Percentiles rank a stretch among this genome's conserved stretches.
Conservation (phyloP, 2,329 filamentous ascomycete species). For the Trematosphaeria pertusa region DNA sequence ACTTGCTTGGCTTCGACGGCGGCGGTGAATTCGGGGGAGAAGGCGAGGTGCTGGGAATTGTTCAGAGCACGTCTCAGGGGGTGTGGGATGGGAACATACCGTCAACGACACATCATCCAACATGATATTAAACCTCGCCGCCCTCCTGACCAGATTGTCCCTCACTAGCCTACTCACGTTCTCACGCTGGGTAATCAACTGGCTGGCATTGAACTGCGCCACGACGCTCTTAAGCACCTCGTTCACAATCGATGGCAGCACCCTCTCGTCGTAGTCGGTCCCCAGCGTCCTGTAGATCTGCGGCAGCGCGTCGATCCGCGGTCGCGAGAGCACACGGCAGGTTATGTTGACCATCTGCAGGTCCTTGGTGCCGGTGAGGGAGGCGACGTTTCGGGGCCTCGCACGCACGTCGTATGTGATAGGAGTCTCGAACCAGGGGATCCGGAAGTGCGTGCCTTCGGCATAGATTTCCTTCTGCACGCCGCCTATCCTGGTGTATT, state of each 20-base stretch:
- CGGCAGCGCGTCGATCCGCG: conserved; percentile 84
- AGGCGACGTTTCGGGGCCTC: conserved; percentile 95
- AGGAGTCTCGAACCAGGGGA: conserved; percentile 97
- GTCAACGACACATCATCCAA: conserved; percentile 97
- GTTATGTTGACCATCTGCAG: conserved; percentile 99
- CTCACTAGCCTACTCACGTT: conserved; percentile 90
- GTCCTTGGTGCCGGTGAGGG: conserved; percentile 97
- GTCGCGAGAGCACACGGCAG: conserved; percentile 95
- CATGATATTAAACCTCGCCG: conserved; percentile 95
- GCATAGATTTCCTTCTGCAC: conserved; percentile 95
- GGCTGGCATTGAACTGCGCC: conserved; percentile 96
- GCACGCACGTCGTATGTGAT: conserved; percentile 98
- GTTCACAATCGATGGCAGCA: conserved; percentile 97
- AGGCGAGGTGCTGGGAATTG: conserved; percentile 64
- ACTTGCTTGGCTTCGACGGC: conserved; percentile 75
- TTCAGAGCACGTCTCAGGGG: conserved; percentile 25
- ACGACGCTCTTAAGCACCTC: conserved; percentile 99
- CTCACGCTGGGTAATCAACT: conserved; percentile 99
- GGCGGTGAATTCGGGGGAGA: conserved; percentile 73
- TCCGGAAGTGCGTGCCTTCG: conserved; percentile 95
- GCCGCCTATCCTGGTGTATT: conserved; percentile 91
- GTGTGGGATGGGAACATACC: conserved; percentile 60
- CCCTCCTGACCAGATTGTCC: conserved; percentile 89
- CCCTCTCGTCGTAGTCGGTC: conserved; percentile 95
- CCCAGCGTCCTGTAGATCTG: conserved; percentile 98